Evolutionary conservation across 306 rosid genomes (phyloP), one percentile per base, ranked within the genome.

Genomic region (Datisca glomerata): DNA sequence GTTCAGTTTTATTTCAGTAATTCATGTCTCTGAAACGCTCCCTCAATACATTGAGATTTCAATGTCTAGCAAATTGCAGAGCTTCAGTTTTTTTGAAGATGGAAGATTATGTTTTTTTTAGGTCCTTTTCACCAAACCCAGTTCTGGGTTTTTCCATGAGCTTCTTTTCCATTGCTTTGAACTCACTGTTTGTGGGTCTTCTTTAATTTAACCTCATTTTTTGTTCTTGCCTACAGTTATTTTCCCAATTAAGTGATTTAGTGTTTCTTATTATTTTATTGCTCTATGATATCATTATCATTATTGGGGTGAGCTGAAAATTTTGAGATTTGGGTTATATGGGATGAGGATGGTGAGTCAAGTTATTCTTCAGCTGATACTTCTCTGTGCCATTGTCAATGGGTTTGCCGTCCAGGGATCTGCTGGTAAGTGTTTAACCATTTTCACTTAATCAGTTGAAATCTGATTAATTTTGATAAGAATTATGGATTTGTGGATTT

Each of bases 211-310:
- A 58, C 56, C 55, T 52, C 60, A 53, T 56, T 34, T 32, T 21
- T 70, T 64, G 56, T 70, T 68, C 66, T 80, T 78, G 72, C 86
- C 75, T 84, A 73, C 75, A 77, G 81, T 52, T 53, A 49, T 56
- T 63, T 59, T 59, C 65, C 64, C 37, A 31, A 17, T 46, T 45
- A 51, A 53, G 32, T 56, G 22, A 19, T 71, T 57, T 49, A 13
- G 60, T 56, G 49, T 25, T 51, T 62, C 56, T 8, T 46, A 23
- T 60, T 24, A 34, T 24, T 32, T 38, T 47, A 21, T 65, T 52
- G 12, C 19, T 53, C 11, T 29, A 35, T 54, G 40, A 29, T 47
- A 28, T 21, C 55, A 32, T 45, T 10, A 21, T 35, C 56, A 17
- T 60, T 41, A 27, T 61, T 53, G 62, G 49, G 57, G 51, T 28